phyloP scores from a whole-genome alignment of 148 eudicot genomes.

The Rhododendron vialii region DNA sequence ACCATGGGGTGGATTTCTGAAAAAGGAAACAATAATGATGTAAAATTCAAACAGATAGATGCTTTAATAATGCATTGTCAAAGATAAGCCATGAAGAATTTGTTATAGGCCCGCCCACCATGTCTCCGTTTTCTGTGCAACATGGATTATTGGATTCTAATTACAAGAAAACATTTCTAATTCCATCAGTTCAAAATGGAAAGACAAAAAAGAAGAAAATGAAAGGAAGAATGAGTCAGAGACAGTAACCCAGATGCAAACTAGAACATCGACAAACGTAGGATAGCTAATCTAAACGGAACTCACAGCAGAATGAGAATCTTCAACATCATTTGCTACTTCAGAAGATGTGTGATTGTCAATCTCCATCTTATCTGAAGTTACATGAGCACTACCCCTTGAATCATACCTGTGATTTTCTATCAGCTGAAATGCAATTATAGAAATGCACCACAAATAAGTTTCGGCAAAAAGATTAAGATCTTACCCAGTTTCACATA shows the following conservation, averaged over 20 bases:
- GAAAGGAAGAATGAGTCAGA: background rate
- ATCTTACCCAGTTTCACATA: background rate
- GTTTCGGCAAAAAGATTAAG: background rate
- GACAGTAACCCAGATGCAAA: background rate
- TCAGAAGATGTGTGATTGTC: conserved; percentile 36
- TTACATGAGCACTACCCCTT: conserved; percentile 26
- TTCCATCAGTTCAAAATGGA: background rate
- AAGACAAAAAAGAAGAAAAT: background rate
- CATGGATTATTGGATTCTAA: background rate
- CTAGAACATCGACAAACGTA: background rate
- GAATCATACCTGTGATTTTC: conserved; percentile 39
- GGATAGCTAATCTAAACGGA: conserved; percentile 6
- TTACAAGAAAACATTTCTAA: background rate
- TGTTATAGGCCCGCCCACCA: background rate
- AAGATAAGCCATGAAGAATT: background rate
- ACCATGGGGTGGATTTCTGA: background rate
- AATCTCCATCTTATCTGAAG: conserved; percentile 36
- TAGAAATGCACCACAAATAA: conserved; percentile 1
- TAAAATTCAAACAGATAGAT: background rate
- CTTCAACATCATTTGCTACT: conserved; percentile 30
- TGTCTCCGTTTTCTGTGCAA: background rate
- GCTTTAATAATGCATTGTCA: background rate
- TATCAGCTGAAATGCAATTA: conserved; percentile 47
- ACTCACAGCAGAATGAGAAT: conserved; percentile 46
- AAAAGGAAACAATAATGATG: background rate